phyloP scores from a whole-genome alignment of 495 filamentous ascomycete species.

The Cercophora newfieldiana region DNA sequence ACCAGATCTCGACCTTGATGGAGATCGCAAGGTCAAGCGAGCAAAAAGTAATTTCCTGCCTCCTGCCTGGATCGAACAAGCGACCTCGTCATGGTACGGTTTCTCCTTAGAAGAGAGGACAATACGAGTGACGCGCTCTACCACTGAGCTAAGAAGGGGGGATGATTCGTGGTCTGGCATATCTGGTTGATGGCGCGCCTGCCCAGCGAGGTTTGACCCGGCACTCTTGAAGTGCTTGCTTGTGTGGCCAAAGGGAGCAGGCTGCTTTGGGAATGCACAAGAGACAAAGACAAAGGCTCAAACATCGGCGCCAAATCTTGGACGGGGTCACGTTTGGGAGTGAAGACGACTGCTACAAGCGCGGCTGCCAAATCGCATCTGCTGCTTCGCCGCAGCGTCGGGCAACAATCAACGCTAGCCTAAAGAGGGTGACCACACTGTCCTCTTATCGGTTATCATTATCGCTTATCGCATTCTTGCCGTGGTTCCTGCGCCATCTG shows the following conservation, averaged over 20 bases:
- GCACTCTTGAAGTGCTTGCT: no score
- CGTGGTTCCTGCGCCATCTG: not conserved
- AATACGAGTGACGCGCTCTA: slow-evolving; percentile 14
- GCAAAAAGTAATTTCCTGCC: not conserved
- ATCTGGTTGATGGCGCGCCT: not conserved
- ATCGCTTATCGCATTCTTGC: not conserved
- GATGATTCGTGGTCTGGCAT: no score
- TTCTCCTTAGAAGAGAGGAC: not conserved
- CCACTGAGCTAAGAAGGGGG: slow-evolving; percentile 12
- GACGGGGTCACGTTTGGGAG: no score
- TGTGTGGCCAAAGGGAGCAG: no score
- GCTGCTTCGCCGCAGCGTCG: no score
- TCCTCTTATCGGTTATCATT: not conserved
- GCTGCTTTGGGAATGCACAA: no score
- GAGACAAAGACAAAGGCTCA: no score
- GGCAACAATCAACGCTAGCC: no score
- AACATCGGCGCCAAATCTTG: no score
- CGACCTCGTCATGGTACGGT: slow-evolving; percentile 2
- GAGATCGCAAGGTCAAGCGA: not conserved
- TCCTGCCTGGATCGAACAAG: slow-evolving; percentile 15
- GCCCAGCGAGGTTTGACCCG: no score
- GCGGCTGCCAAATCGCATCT: no score
- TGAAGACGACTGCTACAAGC: no score
- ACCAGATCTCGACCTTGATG: not conserved
- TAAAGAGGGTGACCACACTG: not conserved